These are phyloP conservation scores for Starmera quercuum DNA, from an alignment of 805 yeast species.

Conservation along the genomic window DNA sequence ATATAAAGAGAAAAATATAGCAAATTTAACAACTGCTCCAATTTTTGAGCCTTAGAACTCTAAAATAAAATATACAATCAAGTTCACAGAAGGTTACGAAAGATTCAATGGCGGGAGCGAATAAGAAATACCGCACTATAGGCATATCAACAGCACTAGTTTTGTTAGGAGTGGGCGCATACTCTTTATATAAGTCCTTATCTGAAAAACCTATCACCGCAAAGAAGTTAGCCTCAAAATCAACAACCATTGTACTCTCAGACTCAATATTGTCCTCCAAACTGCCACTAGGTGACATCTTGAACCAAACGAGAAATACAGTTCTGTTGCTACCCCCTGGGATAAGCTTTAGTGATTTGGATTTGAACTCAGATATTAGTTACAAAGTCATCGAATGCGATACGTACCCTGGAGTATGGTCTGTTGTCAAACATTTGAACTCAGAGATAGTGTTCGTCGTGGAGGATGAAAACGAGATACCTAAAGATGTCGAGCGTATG, in stretches of 20 bases:
- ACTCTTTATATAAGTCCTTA: constrained; percentile 7
- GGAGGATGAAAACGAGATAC: constrained; percentile 19
- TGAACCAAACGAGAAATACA: constrained; percentile 18
- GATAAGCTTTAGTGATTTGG: constrained; percentile 10
- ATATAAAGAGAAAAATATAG: too few species aligned
- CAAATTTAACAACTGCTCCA: too few species aligned
- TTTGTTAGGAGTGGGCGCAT: constrained; percentile 5
- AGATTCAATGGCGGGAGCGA: too few species aligned
- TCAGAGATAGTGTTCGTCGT: constrained; percentile 26
- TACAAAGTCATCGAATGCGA: constrained; percentile 37
- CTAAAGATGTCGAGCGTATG: constrained; percentile 21
- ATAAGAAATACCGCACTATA: constrained; percentile 1
- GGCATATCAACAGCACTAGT: constrained; percentile 5
- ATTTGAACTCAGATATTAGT: constrained; percentile 13
- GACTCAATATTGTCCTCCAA: constrained; percentile 20
- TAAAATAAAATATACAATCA: too few species aligned
- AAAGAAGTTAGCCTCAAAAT: constrained; percentile 13
- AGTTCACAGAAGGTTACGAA: too few species aligned
- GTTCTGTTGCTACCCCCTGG: constrained; percentile 30
- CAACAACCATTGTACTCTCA: constrained; percentile 16
- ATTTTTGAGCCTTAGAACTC: too few species aligned
- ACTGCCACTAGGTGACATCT: constrained; percentile 17
- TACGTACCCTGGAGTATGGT: constrained; percentile 42
- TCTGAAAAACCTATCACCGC: constrained; percentile 1
- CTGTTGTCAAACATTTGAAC: constrained; percentile 44